phyloP scores from a whole-genome alignment of 2,329 filamentous ascomycete species.

The Curvularia verruculosa region DNA sequence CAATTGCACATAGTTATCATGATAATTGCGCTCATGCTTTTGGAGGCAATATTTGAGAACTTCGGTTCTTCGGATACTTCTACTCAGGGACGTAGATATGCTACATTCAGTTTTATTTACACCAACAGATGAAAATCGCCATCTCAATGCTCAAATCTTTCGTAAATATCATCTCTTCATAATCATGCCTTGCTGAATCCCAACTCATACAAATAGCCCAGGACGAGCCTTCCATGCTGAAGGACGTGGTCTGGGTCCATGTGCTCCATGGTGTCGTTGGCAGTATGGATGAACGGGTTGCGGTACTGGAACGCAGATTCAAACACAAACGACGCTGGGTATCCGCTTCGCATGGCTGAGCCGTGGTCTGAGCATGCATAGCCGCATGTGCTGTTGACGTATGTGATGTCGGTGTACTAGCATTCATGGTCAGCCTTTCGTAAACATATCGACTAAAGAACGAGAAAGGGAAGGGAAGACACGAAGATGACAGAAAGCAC shows the following conservation, averaged over 20 bases:
- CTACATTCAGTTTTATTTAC: neutral
- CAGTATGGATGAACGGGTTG: slow-evolving; percentile 70
- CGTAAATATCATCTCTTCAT: neutral
- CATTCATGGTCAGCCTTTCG: neutral
- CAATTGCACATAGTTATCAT: neutral
- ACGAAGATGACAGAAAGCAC: no score
- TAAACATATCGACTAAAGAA: neutral
- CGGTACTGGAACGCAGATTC: slow-evolving; percentile 68
- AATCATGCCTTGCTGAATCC: slow-evolving; percentile 59
- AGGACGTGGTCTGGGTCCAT: slow-evolving; percentile 86
- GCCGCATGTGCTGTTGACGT: slow-evolving; percentile 82
- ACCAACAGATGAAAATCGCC: neutral
- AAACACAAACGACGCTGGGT: slow-evolving; percentile 75
- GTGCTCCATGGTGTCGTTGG: slow-evolving; percentile 70
- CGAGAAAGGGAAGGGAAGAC: neutral
- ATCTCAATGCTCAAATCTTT: neutral
- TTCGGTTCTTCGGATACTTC: neutral
- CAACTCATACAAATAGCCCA: slow-evolving; percentile 81
- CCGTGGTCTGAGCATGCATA: slow-evolving; percentile 82
- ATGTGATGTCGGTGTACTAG: slow-evolving; percentile 85
- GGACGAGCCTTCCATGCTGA: slow-evolving; percentile 81
- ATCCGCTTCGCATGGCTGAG: slow-evolving; percentile 72
- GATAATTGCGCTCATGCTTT: neutral
- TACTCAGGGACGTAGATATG: neutral
- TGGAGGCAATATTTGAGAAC: no score